phyloP scores from a whole-genome alignment of 345 rosid genomes.

The Eucalyptus polybractea region DNA sequence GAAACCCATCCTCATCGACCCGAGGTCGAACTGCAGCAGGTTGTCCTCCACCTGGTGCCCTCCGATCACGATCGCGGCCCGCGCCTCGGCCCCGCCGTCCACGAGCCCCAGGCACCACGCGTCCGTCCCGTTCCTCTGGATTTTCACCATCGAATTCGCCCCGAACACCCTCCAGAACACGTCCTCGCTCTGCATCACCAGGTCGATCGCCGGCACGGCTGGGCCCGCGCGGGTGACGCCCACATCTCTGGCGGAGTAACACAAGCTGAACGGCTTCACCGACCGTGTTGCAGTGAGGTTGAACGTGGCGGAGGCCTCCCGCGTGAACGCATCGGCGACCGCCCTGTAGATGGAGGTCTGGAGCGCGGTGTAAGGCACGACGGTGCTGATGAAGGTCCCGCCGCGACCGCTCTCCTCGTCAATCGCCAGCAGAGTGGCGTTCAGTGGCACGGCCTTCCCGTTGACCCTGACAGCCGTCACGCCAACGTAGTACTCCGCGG shows the following conservation, averaged over 20 bases:
- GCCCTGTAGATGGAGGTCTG: neutral
- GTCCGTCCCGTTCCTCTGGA: neutral
- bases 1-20: slow-evolving; percentile 13
- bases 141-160: slow-evolving; percentile 8
- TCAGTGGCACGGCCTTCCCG: neutral
- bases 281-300: neutral
- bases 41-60: slow-evolving; percentile 20
- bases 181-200: slow-evolving; percentile 1
- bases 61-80: slow-evolving; percentile 12
- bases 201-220: slow-evolving; percentile 9
- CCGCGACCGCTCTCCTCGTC: neutral
- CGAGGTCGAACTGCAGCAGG: slow-evolving; percentile 17
- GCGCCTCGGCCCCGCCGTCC: slow-evolving; percentile 6
- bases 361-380: neutral
- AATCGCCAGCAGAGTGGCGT: neutral
- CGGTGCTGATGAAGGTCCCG: neutral
- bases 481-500: neutral
- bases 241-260: neutral
- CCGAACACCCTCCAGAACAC: slow-evolving; percentile 5
- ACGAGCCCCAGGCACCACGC: slow-evolving; percentile 14
- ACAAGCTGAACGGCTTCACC: slow-evolving; percentile 9
- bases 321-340: neutral
- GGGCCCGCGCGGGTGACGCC: neutral
- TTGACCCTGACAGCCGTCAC: neutral
- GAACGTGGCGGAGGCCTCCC: neutral